These are phyloP conservation scores for Cymbopogon flexuosus DNA, from an alignment of 202 grass and related monocot species.

Conservation along the genomic window DNA sequence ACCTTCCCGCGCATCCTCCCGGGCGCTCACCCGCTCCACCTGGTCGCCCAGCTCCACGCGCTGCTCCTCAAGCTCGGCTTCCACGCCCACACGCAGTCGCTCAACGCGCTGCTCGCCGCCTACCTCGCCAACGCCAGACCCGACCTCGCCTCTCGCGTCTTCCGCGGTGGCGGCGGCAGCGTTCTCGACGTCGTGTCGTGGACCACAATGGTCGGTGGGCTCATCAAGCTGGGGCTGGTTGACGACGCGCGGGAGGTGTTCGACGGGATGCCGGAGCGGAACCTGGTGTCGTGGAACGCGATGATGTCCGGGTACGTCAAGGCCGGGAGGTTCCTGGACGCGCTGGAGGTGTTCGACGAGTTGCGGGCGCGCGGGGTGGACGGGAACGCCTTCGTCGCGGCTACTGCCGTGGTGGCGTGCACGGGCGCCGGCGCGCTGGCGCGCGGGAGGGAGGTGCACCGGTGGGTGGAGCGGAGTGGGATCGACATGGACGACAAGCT, in stretches of 20 bases:
- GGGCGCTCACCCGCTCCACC: constrained; percentile 18
- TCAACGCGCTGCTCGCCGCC: constrained; percentile 60
- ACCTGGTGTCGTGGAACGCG: constrained; percentile 77
- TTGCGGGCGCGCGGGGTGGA: constrained; percentile 47
- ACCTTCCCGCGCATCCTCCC: constrained; percentile 62
- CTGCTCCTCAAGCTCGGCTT: constrained; percentile 69
- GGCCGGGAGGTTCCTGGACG: constrained; percentile 46
- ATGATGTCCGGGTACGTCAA: constrained; percentile 77
- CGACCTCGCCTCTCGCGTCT: constrained; percentile 40
- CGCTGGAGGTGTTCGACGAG: constrained; percentile 56
- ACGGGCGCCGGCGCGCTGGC: constrained; percentile 43
- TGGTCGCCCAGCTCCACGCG: constrained; percentile 60
- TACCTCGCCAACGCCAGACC: constrained; percentile 51
- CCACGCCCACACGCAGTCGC: constrained; percentile 44
- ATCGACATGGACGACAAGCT: constrained; percentile 63
- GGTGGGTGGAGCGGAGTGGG: constrained; percentile 39
- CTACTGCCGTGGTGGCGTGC: constrained; percentile 63
- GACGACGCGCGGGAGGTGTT: constrained; percentile 66
- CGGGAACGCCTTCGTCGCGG: constrained; percentile 55
- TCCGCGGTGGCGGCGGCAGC: background rate
- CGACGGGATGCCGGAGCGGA: constrained; percentile 65
- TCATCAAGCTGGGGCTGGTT: constrained; percentile 49
- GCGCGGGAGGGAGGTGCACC: constrained; percentile 61
- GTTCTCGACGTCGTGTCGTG: constrained; percentile 53
- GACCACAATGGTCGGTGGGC: constrained; percentile 72